These are phyloP conservation scores for Saccharum officinarum DNA, from an alignment of 176 grass and related monocot species.

Conservation along the genomic window DNA sequence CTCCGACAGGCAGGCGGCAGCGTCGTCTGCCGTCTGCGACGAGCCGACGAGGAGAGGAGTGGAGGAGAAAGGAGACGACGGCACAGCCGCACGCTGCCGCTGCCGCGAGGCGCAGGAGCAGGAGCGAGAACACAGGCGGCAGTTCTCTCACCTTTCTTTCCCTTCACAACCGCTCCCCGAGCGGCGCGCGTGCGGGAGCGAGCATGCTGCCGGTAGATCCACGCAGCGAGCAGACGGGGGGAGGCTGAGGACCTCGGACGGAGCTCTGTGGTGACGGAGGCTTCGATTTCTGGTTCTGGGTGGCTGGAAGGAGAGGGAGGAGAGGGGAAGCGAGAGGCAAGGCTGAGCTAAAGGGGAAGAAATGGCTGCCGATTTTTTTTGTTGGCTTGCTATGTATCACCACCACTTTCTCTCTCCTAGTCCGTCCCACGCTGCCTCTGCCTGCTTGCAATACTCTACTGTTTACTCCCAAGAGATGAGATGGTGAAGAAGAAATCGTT, in stretches of 20 bases:
- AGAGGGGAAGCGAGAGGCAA: not conserved
- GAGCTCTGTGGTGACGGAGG: not conserved
- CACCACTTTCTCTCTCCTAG: conserved; percentile 28
- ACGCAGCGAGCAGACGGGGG: not conserved
- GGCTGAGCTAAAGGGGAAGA: not conserved
- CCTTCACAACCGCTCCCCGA: not conserved
- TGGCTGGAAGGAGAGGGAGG: not conserved
- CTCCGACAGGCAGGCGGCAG: not conserved
- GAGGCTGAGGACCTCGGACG: not conserved
- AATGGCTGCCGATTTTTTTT: conserved; percentile 28
- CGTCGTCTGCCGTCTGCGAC: too few relatives aligned
- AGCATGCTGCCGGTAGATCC: conserved; percentile 39
- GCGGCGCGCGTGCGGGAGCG: not conserved
- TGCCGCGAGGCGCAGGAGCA: not conserved
- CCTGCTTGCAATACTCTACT: not conserved
- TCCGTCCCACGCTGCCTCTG: not conserved
- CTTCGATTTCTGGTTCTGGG: not conserved
- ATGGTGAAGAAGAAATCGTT: conserved; percentile 2
- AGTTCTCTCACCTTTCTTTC: too few relatives aligned
- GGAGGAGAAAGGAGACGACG: conserved; percentile 12
- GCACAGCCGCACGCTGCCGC: not conserved
- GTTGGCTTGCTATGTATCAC: conserved; percentile 21
- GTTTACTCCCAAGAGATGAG: not conserved
- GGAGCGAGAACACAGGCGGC: too few relatives aligned
- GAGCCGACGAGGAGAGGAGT: not conserved